A percentile compares a stretch with the other conserved stretches of the same genome.
Evolutionary conservation across 2,329 filamentous ascomycete species (phyloP).

Genomic region (Didymella glomerata): DNA sequence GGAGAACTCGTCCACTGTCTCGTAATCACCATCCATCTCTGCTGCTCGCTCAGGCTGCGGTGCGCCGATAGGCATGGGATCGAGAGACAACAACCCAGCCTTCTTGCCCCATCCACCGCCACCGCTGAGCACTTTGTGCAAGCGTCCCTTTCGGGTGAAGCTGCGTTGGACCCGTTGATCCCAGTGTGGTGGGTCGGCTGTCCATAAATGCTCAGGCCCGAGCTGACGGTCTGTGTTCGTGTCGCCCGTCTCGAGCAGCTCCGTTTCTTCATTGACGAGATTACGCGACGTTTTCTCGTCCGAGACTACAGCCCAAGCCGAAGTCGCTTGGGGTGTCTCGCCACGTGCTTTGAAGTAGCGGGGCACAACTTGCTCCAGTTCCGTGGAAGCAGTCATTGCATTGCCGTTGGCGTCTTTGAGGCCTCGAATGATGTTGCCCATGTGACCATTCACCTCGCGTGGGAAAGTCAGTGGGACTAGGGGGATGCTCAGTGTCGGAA

Average conservation of each 20-base stretch:
- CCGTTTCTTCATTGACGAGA: not conserved
- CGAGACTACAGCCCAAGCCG: conserved; percentile 77
- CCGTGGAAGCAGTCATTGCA: conserved; percentile 70
- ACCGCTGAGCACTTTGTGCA: conserved; percentile 72
- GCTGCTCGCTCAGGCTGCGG: conserved; percentile 5
- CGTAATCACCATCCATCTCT: conserved; percentile 9
- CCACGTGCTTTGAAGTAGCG: conserved; percentile 60
- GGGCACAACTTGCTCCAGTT: conserved; percentile 73
- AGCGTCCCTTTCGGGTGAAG: conserved; percentile 46
- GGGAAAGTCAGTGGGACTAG: conserved; percentile 70
- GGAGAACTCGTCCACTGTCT: conserved; percentile 40
- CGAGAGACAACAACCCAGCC: conserved; percentile 78
- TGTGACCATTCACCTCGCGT: conserved; percentile 68
- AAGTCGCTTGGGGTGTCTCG: conserved; percentile 59
- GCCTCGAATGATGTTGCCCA: conserved; percentile 81
- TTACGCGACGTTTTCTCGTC: conserved; percentile 50
- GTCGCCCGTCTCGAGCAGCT: not conserved
- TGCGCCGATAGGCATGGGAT: conserved; percentile 59
- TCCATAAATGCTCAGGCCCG: conserved; percentile 15
- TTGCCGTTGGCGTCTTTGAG: conserved; percentile 59
- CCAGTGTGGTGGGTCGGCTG: conserved; percentile 32
- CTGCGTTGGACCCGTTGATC: conserved; percentile 32
- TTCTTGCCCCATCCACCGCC: conserved; percentile 87
- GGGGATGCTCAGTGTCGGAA: conserved; percentile 52
- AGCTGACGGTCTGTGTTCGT: not conserved